Conservation (phyloP, 176 grass and related monocot genomes). For the Dactylis glomerata region DNA sequence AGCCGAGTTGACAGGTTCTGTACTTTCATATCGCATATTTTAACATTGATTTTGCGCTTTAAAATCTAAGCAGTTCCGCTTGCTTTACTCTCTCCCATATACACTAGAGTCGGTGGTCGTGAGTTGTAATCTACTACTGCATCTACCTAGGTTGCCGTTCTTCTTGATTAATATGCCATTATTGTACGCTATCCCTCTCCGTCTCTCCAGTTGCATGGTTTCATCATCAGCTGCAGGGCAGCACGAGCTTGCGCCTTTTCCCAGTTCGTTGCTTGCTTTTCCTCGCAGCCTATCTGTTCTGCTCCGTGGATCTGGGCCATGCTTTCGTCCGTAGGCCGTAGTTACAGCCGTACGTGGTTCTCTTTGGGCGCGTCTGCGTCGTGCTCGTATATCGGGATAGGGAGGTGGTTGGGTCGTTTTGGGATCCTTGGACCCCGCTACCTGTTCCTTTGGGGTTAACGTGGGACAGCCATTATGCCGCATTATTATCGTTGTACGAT, state of each 20-base stretch:
- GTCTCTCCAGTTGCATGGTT: neutral
- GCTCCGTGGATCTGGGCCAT: neutral
- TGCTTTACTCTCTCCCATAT: neutral
- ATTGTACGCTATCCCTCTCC: neutral
- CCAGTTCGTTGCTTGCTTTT: neutral
- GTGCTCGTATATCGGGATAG: neutral
- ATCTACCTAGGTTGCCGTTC: neutral
- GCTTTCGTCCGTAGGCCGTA: neutral
- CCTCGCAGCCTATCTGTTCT: neutral
- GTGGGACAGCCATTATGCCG: constrained; percentile 33
- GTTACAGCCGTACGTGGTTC: neutral
- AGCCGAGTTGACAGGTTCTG: constrained; percentile 24
- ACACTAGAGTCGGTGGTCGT: neutral
- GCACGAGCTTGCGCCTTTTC: neutral
- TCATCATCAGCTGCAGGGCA: neutral
- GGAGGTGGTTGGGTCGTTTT: constrained; percentile 21
- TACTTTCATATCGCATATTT: constrained; percentile 10
- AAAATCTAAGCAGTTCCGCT: neutral
- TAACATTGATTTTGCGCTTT: neutral
- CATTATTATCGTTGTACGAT: neutral
- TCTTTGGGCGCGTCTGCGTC: neutral
- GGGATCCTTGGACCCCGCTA: constrained; percentile 15
- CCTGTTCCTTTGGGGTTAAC: constrained; percentile 30
- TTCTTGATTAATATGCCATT: neutral
- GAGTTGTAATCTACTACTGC: constrained; percentile 35